A percentile compares a stretch with the other conserved stretches of the same genome.
Conservation (phyloP, 106 monocot species). For the Hemerocallis citrina region DNA sequence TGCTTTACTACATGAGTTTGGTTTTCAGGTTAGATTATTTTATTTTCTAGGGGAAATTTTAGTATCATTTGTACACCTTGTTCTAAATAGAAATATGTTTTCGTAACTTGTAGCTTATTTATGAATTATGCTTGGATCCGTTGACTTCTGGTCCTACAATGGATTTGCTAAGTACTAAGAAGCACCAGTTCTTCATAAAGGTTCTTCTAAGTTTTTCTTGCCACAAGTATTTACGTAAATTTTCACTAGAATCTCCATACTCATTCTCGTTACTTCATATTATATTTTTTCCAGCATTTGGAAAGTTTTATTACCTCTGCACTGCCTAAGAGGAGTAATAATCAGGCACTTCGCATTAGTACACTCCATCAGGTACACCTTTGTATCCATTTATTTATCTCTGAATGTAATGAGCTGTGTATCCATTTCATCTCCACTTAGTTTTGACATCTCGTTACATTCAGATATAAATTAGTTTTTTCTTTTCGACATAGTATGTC, state of each 20-base stretch:
- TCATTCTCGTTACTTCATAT: constrained; percentile 1
- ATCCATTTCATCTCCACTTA: background rate
- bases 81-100: background rate
- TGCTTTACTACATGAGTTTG: constrained; percentile 68
- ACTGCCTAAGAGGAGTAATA: constrained; percentile 70
- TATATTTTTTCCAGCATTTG: constrained; percentile 55
- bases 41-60: background rate
- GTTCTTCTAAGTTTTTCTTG: constrained; percentile 17
- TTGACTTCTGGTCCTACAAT: constrained; percentile 58
- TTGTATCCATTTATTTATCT: too few relatives aligned
- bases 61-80: background rate
- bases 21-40: constrained; percentile 67
- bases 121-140: constrained; percentile 85
- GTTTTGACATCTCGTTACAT: background rate
- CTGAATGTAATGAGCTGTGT: background rate
- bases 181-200: constrained; percentile 82
- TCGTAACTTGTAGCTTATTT: constrained; percentile 54
- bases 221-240: background rate
- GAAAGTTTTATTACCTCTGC: constrained; percentile 48
- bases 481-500: background rate
- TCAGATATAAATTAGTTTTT: background rate
- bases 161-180: constrained; percentile 74
- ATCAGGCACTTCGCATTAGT: constrained; percentile 78
- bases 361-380: constrained; percentile 80
- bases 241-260: background rate